Evolutionary conservation across 2,329 filamentous ascomycete genomes (phyloP).

Genomic region (Chlorencoelia australis): DNA sequence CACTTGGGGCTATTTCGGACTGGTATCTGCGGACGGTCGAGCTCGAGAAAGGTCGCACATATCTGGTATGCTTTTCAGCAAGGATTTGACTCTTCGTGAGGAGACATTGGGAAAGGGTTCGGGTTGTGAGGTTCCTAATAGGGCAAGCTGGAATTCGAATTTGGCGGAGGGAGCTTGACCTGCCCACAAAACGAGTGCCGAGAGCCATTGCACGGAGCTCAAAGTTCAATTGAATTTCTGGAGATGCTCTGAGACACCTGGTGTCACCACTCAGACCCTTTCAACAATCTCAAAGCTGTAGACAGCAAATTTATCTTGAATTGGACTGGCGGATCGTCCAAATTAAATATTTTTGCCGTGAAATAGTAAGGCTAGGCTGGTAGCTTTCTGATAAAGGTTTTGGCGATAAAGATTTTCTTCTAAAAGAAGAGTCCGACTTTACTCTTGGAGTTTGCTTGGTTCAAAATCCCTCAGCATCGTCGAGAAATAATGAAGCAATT

Average conservation of each 20-base stretch:
- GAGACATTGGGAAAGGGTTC: slow-evolving; percentile 18
- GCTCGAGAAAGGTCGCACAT: slow-evolving; percentile 25
- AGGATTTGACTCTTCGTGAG: slow-evolving; percentile 15
- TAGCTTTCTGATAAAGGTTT: slow-evolving; percentile 5
- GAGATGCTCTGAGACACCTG: slow-evolving; percentile 11
- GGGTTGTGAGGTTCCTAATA: slow-evolving; percentile 23
- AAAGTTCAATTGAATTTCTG: slow-evolving; percentile 16
- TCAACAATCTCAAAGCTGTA: slow-evolving; percentile 3
- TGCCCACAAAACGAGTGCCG: slow-evolving; percentile 22
- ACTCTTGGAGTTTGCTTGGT: slow-evolving; percentile 21
- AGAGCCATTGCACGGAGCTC: slow-evolving; percentile 25
- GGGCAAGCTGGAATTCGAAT: slow-evolving; percentile 16
- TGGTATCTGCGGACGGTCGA: slow-evolving; percentile 18
- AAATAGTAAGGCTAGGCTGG: background rate
- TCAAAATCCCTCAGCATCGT: slow-evolving; percentile 25
- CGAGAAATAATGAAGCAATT: no score
- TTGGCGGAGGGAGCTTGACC: slow-evolving; percentile 25
- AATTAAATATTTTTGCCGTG: background rate
- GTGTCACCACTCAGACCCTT: slow-evolving; percentile 5
- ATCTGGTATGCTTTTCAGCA: slow-evolving; percentile 18
- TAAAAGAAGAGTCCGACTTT: slow-evolving; percentile 10
- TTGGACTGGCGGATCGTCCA: slow-evolving; percentile 4
- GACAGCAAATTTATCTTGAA: background rate
- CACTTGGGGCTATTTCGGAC: slow-evolving; percentile 63
- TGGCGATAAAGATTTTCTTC: slow-evolving; percentile 8